Base-by-base conservation (phyloP, 129 eudicot genomes). In the Ambrosia trifida region DNA sequence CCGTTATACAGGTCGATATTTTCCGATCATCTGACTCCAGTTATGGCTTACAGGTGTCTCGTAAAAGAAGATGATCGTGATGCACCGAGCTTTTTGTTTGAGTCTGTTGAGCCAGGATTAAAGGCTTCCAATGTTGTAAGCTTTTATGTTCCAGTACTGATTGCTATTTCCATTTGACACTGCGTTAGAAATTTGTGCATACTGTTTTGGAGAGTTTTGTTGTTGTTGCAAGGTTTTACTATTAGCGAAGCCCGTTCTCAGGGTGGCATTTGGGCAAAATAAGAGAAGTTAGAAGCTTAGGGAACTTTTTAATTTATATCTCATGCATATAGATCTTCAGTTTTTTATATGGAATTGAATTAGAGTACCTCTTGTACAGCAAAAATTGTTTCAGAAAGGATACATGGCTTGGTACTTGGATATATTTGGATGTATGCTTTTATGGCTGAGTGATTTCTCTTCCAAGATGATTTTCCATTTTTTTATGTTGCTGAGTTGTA, bases 1-100 rank as follows among this genome's bases (percentile, higher is more conserved):
- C 96, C 98, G 1, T 62, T 93, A 58, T 84, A 83, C 78, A 79
- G 83, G 85, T 58, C 96, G 12, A 89, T 93, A 60, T 93, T 93
- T 63, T 89, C 95, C 1, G 98, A 93, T 76, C 98, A 93, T 81
- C 43, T 93, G 66, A 93, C 98, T 66, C 98, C 98, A 13, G 96
- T 89, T 82, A 86, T 93, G 31, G 98, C 98, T 24, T 93, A 89
- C 79, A 86, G 98, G 60, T 93, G 98, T 64, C 77, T 93, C 36
- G 98, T 93, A 6, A 93, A 78, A 82, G 95, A 93, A 78, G 96
- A 93, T 77, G 98, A 93, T 53, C 80, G 96, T 35, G 98, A 93
- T 19, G 95, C 98, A 54, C 98, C 98, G 2, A 93, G 98, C 78
- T 93, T 93, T 52, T 79, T 93, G 66, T 86, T 93, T 44, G 98